phyloP scores from a whole-genome alignment of 306 rosid species.

The Ziziphus jujuba region DNA sequence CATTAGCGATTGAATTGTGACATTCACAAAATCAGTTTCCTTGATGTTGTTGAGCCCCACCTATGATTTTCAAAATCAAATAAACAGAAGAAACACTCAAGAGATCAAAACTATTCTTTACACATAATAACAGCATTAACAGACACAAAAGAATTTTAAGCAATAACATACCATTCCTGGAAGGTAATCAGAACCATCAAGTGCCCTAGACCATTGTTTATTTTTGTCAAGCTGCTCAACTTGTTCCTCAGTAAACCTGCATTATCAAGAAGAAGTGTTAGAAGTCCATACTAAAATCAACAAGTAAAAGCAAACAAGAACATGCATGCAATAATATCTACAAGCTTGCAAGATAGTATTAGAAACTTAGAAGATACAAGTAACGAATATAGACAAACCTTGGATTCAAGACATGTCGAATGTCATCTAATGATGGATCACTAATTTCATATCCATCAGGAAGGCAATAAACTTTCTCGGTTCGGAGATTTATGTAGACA shows the following conservation, averaged over 20 bases:
- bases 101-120: slow-evolving; percentile 11
- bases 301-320: neutral
- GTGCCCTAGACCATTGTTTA: slow-evolving; percentile 97
- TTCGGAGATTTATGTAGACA: slow-evolving; percentile 84
- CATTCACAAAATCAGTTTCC: slow-evolving; percentile 98
- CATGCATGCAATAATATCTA: neutral
- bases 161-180: slow-evolving; percentile 84
- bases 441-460: slow-evolving; percentile 97
- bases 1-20: slow-evolving; percentile 92
- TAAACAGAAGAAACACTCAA: slow-evolving; percentile 9
- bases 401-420: slow-evolving; percentile 90
- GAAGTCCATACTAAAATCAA: neutral
- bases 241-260: slow-evolving; percentile 74
- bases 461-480: slow-evolving; percentile 96
- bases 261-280: neutral
- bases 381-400: slow-evolving; percentile 51
- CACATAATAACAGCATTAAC: neutral
- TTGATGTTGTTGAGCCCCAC: slow-evolving; percentile 95
- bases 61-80: slow-evolving; percentile 35
- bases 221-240: slow-evolving; percentile 82
- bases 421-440: slow-evolving; percentile 95
- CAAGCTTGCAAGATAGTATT: neutral
- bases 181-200: slow-evolving; percentile 97
- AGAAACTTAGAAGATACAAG: slow-evolving; percentile 3
- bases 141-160: slow-evolving; percentile 6